Percentiles rank a stretch among this genome's conserved stretches.
phyloP scores from a whole-genome alignment of 495 filamentous ascomycete species.

The Echria macrotheca region DNA sequence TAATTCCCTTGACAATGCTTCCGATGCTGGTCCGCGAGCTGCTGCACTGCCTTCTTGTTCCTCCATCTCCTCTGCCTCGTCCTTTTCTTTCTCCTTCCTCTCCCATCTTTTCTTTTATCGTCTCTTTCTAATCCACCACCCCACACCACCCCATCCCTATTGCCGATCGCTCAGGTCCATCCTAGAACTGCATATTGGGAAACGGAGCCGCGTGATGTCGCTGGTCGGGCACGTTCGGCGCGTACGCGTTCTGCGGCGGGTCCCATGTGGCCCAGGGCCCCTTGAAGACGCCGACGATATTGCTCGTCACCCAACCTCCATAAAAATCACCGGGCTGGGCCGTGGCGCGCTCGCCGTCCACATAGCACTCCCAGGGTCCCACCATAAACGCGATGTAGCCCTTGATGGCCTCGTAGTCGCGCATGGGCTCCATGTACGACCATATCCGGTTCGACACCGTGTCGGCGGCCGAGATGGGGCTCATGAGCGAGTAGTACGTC shows the following conservation, averaged over 20 bases:
- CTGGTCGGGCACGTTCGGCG: too few relatives aligned
- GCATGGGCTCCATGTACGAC: constrained; percentile 48
- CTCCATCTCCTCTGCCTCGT: not conserved
- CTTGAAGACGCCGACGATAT: constrained; percentile 51
- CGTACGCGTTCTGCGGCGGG: too few relatives aligned
- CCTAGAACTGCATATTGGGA: too few relatives aligned
- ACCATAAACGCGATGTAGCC: constrained; percentile 49
- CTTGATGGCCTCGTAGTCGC: constrained; percentile 43
- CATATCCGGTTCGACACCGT: constrained; percentile 46
- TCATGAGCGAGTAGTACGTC: constrained; percentile 44
- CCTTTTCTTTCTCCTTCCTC: too few relatives aligned
- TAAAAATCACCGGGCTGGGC: constrained; percentile 56
- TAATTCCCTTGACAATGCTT: too few relatives aligned
- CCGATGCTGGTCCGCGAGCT: too few relatives aligned
- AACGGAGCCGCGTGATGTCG: too few relatives aligned
- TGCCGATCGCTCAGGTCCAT: too few relatives aligned
- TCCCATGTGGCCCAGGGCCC: constrained; percentile 41
- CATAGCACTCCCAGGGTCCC: constrained; percentile 54
- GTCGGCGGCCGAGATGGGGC: constrained; percentile 27
- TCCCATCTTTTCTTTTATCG: not conserved
- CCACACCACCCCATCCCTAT: constrained; percentile 18
- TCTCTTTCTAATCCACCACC: not conserved
- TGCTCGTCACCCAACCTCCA: constrained; percentile 53
- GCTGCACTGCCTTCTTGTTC: too few relatives aligned
- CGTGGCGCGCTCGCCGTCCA: constrained; percentile 54